phyloP scores from a whole-genome alignment of 2,329 filamentous ascomycete species.

The Microsporum canis region DNA sequence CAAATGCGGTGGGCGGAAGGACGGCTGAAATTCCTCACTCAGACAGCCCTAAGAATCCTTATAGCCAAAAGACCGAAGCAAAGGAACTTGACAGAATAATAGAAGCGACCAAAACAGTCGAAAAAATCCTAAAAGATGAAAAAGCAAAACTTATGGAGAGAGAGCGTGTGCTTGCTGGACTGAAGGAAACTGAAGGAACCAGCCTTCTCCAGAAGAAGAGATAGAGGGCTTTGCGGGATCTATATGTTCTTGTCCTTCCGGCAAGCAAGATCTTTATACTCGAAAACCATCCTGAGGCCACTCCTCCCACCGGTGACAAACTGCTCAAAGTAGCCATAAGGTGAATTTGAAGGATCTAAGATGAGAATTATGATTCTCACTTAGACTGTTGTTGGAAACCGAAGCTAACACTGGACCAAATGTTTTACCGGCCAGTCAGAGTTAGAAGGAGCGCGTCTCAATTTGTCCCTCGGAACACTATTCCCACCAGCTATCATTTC shows the following conservation, averaged over 20 bases:
- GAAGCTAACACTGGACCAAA: not conserved
- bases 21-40: constrained; percentile 64
- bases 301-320: not conserved
- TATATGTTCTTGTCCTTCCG: not conserved
- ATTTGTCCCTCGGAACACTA: too few species aligned
- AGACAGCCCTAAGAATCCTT: constrained; percentile 58
- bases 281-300: not conserved
- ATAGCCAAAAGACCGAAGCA: constrained; percentile 58
- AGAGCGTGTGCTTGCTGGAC: constrained; percentile 48
- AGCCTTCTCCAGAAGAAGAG: constrained; percentile 31
- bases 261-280: not conserved
- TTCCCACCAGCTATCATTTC: not conserved
- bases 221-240: constrained; percentile 12
- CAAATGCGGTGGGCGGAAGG: constrained; percentile 48
- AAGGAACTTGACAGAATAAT: constrained; percentile 55
- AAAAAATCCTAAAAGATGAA: constrained; percentile 52
- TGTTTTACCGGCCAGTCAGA: not conserved
- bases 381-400: not conserved
- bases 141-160: constrained; percentile 50
- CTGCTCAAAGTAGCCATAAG: not conserved
- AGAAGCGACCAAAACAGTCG: constrained; percentile 48
- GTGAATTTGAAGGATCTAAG: not conserved
- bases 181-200: constrained; percentile 37
- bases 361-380: not conserved
- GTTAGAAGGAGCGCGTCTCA: not conserved